Conservation (phyloP, 352 stramenopile genomes). For the Pythium pectinolyticum region DNA sequence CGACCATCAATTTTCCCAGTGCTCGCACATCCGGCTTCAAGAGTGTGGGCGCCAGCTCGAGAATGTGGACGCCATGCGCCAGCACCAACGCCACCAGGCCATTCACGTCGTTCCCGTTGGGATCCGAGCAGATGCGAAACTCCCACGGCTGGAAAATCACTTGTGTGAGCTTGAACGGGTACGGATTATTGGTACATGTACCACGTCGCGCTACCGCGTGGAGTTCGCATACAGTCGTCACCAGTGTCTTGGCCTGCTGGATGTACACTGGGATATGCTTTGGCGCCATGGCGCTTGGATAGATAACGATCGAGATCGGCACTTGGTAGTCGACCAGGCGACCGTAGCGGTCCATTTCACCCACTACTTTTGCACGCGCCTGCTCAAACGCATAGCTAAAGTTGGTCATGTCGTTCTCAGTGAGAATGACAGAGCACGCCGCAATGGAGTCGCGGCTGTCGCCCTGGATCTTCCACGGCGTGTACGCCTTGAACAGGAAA, state of each 20-base stretch:
- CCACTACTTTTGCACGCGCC: neutral
- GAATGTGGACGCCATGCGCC: neutral
- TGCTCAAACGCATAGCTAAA: neutral
- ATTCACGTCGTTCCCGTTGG: neutral
- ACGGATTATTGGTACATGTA: neutral
- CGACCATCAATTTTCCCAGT: neutral
- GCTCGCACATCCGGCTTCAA: neutral
- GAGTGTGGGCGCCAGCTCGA: neutral
- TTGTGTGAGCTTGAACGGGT: neutral
- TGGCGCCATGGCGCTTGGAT: neutral
- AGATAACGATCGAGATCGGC: neutral
- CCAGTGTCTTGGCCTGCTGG: neutral
- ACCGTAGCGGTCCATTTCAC: neutral
- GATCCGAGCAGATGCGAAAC: neutral
- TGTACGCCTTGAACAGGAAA: slow-evolving; percentile 18
- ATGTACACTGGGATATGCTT: neutral
- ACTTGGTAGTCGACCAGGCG: neutral
- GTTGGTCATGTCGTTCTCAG: neutral
- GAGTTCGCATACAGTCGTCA: neutral
- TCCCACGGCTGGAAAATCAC: neutral
- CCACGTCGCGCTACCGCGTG: no score
- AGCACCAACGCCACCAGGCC: neutral
- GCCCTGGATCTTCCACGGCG: neutral
- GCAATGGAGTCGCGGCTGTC: neutral
- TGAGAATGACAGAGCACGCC: neutral